Evolutionary conservation across 2,329 filamentous ascomycete genomes (phyloP).

Genomic region (Colletotrichum incanum): DNA sequence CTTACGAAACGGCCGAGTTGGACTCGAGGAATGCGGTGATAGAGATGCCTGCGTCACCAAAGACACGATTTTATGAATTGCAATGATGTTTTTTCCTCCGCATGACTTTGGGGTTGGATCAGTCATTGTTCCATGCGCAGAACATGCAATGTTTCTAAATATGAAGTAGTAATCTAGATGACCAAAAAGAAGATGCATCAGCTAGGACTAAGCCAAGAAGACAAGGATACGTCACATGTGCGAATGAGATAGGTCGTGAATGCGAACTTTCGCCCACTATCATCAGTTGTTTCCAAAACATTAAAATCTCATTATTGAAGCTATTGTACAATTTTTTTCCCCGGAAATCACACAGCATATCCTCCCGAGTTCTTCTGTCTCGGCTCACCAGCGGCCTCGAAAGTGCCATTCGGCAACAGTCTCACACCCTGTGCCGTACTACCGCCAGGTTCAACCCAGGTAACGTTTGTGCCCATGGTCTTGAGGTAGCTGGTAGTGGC

Average conservation of each 20-base stretch:
- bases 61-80: background rate
- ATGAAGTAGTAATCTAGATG: too few species aligned
- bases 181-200: too few species aligned
- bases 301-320: background rate
- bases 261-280: too few species aligned
- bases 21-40: background rate
- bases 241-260: too few species aligned
- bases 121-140: background rate
- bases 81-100: background rate
- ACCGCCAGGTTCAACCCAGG: constrained; percentile 75
- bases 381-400: constrained; percentile 89
- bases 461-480: constrained; percentile 80
- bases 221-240: too few species aligned
- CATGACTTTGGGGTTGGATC: background rate
- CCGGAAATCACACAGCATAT: constrained; percentile 59
- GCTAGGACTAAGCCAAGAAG: too few species aligned
- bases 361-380: constrained; percentile 83
- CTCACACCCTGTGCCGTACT: constrained; percentile 83
- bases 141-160: too few species aligned
- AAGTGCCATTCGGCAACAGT: constrained; percentile 73
- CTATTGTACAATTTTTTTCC: background rate
- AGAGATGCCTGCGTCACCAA: background rate
- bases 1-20: background rate
- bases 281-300: background rate
- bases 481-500: constrained; percentile 77